Base-by-base conservation (phyloP, 176 grass and related monocot species). In the Pharus latifolius region DNA sequence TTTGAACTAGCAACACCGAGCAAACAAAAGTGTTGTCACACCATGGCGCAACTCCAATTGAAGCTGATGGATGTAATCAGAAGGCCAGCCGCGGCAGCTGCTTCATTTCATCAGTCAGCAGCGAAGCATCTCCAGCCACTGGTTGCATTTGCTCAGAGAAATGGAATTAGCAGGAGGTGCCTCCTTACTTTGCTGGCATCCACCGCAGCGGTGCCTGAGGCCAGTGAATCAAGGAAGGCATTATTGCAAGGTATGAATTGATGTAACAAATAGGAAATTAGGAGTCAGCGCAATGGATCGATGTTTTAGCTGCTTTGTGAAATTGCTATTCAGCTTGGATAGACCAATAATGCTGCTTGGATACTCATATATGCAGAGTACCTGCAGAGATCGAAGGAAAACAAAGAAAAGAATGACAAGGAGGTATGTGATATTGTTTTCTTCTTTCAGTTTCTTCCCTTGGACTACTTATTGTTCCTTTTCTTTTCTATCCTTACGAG, bases 341-440 rank as follows among this genome's bases (percentile, higher is more conserved):
- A 53, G 37, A 49, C 43, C 10, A 34, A 10, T 38, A 50, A 24
- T 9, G 60, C 19, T 47, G 26, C 33, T 57, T 58, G 29, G 30
- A 10, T 16, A 3, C 72, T 71, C 47, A 14, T 60, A 3, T n/a
- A 38, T 42, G 17, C 27, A 86, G 95, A 94, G 45, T 88, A 94
- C 50, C 69, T 88, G 41, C 91, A 91, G 35, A 99, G 74, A 43
- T 99, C 95, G 7, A 81, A 91, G 67, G 79, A 91, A 56, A 94
- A 94, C 87, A 99, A 99, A 52, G 84, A 76, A 10, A 99, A 86
- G 69, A 86, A 91, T 48, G 90, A 91, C 56, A 99, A 88, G 70
- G 87, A 99, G 90, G 90, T 99, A 31, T 50, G 45, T 12, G 1
- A 16, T 3, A 18, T 31, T 44, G 50, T 22, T 6, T 72, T 2